Evolutionary conservation across 176 grass and related monocot species (phyloP), one percentile per base, ranked within the genome.

Genomic region (Carex cristatella): DNA sequence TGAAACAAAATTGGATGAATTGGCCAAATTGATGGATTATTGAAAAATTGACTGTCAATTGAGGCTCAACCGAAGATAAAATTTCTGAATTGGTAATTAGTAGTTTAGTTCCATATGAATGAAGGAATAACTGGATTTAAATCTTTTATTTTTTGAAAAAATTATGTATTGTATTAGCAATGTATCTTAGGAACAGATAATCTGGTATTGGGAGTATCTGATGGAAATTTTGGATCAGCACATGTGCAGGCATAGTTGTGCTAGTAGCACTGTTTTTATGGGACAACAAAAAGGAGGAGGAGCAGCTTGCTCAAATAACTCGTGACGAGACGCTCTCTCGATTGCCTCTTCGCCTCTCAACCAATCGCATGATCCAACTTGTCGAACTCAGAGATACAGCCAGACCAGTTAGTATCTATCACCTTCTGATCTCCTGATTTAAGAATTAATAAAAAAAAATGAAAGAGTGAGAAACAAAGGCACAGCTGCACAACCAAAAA

Each of bases 271-370:
- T 98, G 65, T 95, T 87, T 85, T 84, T 94, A 48, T 98, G 96
- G 96, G 96, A 98, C 87, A 95, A 94, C 80, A 95, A 89, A 79
- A 98, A 90, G 89, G 96, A 98, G 83, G 93, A 98, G 83, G 89
- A 95, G 79, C 96, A 98, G 80, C 89, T 98, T 76, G 88, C 96
- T 53, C 91, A 94, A 86, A 98, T 98, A 62, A 89, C 93, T 53
- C 93, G 96, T 81, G 86, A 94, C 46, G 96, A 98, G 89, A 98
- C 89, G 32, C 90, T 98, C 54, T 95, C 93, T 89, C 91, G 95
- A 84, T 89, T 98, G 88, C 93, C 96, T 84, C 74, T 94, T 79
- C 89, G 96, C 8, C 88, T 95, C 82, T 94, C 93, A 51, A 95
- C 91, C 66, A 98, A 94, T 86, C 85, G 93, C 55, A 90, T 92